Conservation (phyloP, 148 eudicot species). For the Euryodendron excelsum region DNA sequence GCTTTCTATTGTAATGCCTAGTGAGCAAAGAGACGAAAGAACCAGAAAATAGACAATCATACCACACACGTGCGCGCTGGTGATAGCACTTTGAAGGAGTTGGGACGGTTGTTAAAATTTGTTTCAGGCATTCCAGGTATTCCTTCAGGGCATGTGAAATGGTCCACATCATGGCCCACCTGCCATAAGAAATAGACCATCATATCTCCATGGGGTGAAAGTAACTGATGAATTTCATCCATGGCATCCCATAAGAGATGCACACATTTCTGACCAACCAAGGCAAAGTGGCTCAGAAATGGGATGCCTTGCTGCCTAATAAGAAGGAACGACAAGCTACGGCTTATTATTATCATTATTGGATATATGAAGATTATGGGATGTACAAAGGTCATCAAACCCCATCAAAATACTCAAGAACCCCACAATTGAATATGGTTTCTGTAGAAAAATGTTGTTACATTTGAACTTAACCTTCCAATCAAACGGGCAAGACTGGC, state of each 20-base stretch:
- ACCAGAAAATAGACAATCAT: slow-evolving; percentile 24
- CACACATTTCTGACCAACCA: neutral
- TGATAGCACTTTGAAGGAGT: slow-evolving; percentile 86
- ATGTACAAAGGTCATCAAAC: too few relatives aligned
- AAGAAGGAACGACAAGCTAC: neutral
- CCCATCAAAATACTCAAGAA: too few relatives aligned
- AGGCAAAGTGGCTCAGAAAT: neutral
- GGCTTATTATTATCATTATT: neutral
- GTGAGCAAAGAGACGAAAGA: neutral
- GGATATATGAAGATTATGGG: neutral
- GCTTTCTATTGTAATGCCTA: neutral
- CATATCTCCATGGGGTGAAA: neutral
- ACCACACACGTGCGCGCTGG: slow-evolving; percentile 96
- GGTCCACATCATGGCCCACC: slow-evolving; percentile 91
- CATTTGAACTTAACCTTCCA: too few relatives aligned
- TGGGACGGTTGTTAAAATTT: slow-evolving; percentile 94
- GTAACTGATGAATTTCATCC: neutral
- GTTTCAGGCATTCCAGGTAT: slow-evolving; percentile 94
- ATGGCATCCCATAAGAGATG: neutral
- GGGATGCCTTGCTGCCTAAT: neutral
- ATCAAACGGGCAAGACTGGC: too few relatives aligned
- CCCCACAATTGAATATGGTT: too few relatives aligned
- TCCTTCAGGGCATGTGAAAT: slow-evolving; percentile 94
- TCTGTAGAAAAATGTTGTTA: too few relatives aligned
- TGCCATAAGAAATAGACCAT: slow-evolving; percentile 21